A percentile compares a stretch with the other conserved stretches of the same genome.
Evolutionary conservation across 2,329 filamentous ascomycete species (phyloP).

Genomic region (Aureobasidium uvarum): DNA sequence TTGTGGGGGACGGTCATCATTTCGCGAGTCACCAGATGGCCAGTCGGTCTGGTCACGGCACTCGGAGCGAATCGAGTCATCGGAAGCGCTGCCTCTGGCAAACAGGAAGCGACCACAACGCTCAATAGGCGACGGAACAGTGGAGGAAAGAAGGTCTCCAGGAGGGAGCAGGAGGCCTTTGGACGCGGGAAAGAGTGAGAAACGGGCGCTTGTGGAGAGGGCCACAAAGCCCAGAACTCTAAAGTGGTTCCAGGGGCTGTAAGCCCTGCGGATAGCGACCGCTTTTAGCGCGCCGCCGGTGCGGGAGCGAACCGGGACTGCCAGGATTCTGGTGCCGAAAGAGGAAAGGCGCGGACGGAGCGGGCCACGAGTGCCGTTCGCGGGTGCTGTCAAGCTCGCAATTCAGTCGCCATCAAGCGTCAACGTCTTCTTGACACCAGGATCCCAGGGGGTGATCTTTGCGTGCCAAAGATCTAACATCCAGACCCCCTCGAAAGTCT

Average conservation of each 20-base stretch:
- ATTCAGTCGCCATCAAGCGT: constrained; percentile 19
- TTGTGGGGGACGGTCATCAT: constrained; percentile 17
- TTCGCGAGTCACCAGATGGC: constrained; percentile 23
- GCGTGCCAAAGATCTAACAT: constrained; percentile 3
- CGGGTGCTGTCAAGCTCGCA: constrained; percentile 25
- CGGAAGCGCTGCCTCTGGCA: neutral
- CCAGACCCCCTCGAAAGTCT: constrained; percentile 19
- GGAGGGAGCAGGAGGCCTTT: constrained; percentile 1
- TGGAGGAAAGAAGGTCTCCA: neutral
- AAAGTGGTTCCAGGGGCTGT: constrained; percentile 16
- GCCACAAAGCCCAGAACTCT: constrained; percentile 22
- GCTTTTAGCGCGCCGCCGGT: constrained; percentile 17
- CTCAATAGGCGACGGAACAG: constrained; percentile 22
- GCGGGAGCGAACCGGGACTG: constrained; percentile 8
- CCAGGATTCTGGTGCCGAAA: neutral
- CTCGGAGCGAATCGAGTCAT: constrained; percentile 11
- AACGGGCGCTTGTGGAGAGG: constrained; percentile 16
- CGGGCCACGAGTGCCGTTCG: constrained; percentile 25
- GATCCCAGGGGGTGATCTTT: constrained; percentile 2
- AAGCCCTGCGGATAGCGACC: constrained; percentile 19
- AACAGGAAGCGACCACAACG: constrained; percentile 16
- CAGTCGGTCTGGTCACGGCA: constrained; percentile 20
- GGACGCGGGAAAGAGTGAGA: constrained; percentile 22
- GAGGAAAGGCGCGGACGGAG: constrained; percentile 2
- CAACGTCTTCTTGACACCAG: constrained; percentile 23